A percentile compares a stretch with the other conserved stretches of the same genome.
Evolutionary conservation across 1,284 basidiomycete species (phyloP).

Genomic region (Porogramme epimiltina): DNA sequence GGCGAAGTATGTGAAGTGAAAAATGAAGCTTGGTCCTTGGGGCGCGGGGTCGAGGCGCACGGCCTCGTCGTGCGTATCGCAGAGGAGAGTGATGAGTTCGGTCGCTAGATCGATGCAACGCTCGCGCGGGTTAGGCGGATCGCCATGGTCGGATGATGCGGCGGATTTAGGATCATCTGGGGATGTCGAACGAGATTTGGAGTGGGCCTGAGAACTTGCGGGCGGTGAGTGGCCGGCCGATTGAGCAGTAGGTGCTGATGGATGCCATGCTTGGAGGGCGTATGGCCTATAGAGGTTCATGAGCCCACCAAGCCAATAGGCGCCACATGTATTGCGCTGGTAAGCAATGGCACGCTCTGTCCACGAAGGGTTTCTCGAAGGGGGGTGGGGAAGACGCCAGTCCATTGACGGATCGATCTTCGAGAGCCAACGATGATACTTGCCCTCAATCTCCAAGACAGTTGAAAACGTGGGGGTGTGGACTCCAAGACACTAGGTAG

Average conservation of each 20-base stretch:
- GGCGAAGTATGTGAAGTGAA: slow-evolving; percentile 31
- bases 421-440: slow-evolving; percentile 44
- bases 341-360: slow-evolving; percentile 19
- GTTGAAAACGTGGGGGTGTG: slow-evolving; percentile 36
- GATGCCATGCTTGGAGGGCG: slow-evolving; percentile 19
- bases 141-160: not conserved
- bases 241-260: not conserved
- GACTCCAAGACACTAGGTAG: slow-evolving; percentile 41
- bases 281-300: slow-evolving; percentile 34
- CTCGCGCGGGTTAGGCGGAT: slow-evolving; percentile 7
- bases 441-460: slow-evolving; percentile 44
- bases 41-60: slow-evolving; percentile 8
- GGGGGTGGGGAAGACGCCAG: slow-evolving; percentile 18
- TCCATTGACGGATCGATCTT: slow-evolving; percentile 34
- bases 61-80: slow-evolving; percentile 22
- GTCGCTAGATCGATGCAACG: slow-evolving; percentile 31
- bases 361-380: slow-evolving; percentile 5
- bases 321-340: slow-evolving; percentile 28
- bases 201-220: slow-evolving; percentile 2
- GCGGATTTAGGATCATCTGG: not conserved
- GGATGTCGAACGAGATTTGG: slow-evolving; percentile 7
- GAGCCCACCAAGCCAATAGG: slow-evolving; percentile 27
- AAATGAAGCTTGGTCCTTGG: slow-evolving; percentile 12
- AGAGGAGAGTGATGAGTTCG: slow-evolving; percentile 28
- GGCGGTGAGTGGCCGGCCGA: slow-evolving; percentile 24